Base-by-base conservation (phyloP, 139 green algal genomes). In the Coelastrella sp. region DNA sequence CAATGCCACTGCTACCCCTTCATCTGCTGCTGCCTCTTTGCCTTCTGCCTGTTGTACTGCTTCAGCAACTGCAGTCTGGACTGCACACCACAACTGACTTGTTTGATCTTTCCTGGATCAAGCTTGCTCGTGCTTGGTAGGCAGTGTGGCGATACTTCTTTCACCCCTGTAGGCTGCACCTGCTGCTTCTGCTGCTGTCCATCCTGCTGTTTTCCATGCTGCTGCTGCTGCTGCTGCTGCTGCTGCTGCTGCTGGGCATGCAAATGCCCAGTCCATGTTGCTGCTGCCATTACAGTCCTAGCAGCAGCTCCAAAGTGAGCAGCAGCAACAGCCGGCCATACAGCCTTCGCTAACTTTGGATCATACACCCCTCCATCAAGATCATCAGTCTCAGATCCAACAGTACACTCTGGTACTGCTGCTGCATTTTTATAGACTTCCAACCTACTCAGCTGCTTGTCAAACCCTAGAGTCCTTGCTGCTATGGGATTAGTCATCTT, bases 271-370 rank as follows among this genome's bases (percentile, higher is more conserved):
- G 1, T 3, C n/a, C n/a, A 11, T n/a, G 13, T 35, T 27, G 13
- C 35, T 75, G 25, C 66, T 75, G 35, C 66, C 19, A 17, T 3
- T 34, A 9, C 37, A 23, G 40, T 13, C 21, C 68, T 79, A 41
- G 41, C 71, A 62, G 71, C 71, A 79, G 40, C 43, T 2, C 38
- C 34, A 32, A 79, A 79, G 2, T n/a, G 7, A 17, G 41, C 71
- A 41, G 71, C 71, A 79, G 71, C 71, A 37, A 17, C 71, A 62
- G 71, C 41, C 3, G 71, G 41, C 71, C 71, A 79, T 41, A 79
- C 40, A 60, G 71, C 71, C 27, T 8, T 23, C 1, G 11, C 43
- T 30, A 38, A n/a, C 25, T n/a, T 62, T 8, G 71, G 71, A 7
- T 79, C 41, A 62, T 79, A 79, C 3, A 79, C 71, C 23, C 71